Base-by-base conservation (phyloP, 148 eudicot genomes). In the Euryodendron excelsum region DNA sequence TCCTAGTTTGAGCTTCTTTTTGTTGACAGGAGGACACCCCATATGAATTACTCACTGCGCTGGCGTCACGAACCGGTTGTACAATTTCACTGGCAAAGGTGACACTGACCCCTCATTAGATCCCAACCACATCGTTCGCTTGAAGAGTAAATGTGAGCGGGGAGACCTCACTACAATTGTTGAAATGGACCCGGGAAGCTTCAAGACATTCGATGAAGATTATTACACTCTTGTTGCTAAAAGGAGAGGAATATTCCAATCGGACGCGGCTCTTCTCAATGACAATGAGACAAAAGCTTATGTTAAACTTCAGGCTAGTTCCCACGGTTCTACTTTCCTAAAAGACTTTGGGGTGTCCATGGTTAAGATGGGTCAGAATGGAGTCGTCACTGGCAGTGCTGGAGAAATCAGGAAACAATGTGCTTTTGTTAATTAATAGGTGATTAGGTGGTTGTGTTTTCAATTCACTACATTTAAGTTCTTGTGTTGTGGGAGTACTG, bases 1-100 rank as follows among this genome's bases (percentile, higher is more conserved):
- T n/a, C n/a, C n/a, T n/a, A n/a, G n/a, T n/a, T n/a, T n/a, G n/a
- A n/a, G n/a, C n/a, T n/a, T n/a, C n/a, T n/a, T 41, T 41, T 41
- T 9, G 5, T 55, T 64, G 14, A 31, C 47, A 88, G 94, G 94
- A 69, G 83, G 86, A 48, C 97, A 92, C 83, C 89, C 97, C 17
- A 86, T 89, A 15, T 94, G 97, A 58, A 75, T 80, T 7, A 79
- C 87, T 4, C 94, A 89, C 41, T 92, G 97, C 84, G 31, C 66
- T 25, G 41, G 73, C 58, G 77, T 90, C 66, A 0, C 65, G 2
- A 60, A 13, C 15, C 86, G 97, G 1, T 53, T 92, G 31, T 90
- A 90, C 90, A 92, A 92, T 52, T 89, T 86, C 87, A 88, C 86
- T 20, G 97, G 94, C 25, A 79, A 75, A 33, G 91, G 86, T 0